Base-by-base conservation (phyloP, 1,284 basidiomycete genomes). In the Pterulicium gracile region DNA sequence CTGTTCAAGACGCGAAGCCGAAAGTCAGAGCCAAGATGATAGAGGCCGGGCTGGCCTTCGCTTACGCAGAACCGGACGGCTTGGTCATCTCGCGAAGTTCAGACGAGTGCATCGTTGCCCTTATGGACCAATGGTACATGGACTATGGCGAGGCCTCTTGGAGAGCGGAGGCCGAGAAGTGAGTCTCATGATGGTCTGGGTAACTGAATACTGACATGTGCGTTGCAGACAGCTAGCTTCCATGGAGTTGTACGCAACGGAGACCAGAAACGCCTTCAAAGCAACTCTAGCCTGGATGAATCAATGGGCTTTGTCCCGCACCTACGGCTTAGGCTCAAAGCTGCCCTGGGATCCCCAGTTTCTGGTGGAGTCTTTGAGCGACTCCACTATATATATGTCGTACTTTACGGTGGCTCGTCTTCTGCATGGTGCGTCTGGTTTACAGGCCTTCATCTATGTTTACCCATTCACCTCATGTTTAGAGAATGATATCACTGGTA, bases 111-210 rank as follows among this genome's bases (percentile, higher is more conserved):
- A 88, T 98, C 24, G 94, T 98, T 49, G 94, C 95, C 3, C 72
- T 98, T 52, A 95, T 93, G 77, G 96, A 99, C 62, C 96, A 99
- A 66, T 99, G 95, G 94, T 98, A 98, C 68, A 70, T 98, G 61
- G 93, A 98, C 67, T 99, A 98, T 60, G 96, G 95, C 56, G 94
- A 98, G 70, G 62, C 79, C 2, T 63, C 65, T 34, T 99, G 96
- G 96, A 88, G 85, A 64, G 79, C 75, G 14, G 75, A 88, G 58
- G 82, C 92, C 4, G 86, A 93, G 63, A 82, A 77, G 90, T 88
- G 58, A 50, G 79, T 70, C 13, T 45, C n/a, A 21, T 21, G 13
- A 3, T 46, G 13, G 48, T 42, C 23, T 17, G 5, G 23, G 41
- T 13, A 18, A 32, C 50, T 55, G 49, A 43, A 39, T 12, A 47